Base-by-base conservation (phyloP, 2,329 filamentous ascomycete genomes). In the Zymoseptoria pseudotritici region DNA sequence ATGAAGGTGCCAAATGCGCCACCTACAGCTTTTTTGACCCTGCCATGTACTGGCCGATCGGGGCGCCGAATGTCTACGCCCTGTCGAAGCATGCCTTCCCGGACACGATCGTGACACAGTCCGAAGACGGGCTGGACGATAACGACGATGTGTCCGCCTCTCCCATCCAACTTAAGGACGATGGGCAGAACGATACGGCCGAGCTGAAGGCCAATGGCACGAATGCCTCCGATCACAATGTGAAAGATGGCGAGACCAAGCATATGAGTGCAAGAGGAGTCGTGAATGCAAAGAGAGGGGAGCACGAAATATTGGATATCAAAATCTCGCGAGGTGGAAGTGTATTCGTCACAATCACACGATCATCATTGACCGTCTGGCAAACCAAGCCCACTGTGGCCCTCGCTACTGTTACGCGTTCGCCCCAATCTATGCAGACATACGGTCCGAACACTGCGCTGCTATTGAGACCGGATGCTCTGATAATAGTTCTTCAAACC, bases 371-470 rank as follows among this genome's bases (percentile, higher is more conserved):
- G 73, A 91, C 89, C n/a, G 82, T 99, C 66, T 99, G 94, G 94
- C 94, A 99, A 77, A 93, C 90, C 58, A 74, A 96, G 89, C 94
- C 94, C 54, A 92, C 91, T 57, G 91, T 92, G 22, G 85, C 97
- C 29, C 83, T 97, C 57, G 91, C 91, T 61, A 85, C 91, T 24
- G 86, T 97, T 54, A 82, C 91, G 61, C 89, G 94, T 65, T 97
- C 94, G 54, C 78, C 83, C 56, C 81, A 85, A 42, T 99, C 94
- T 0, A 76, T 97, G 53, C 80, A 84, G 61, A 87, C 86, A 1
- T 97, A 97, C 72, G 94, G 94, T 49, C 82, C 85, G 46, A 97
- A 97, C 73, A 83, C 89, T 58, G 86, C 90, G 66, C 83, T 99
- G 51, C 81, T 96, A 10, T 83, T 99, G 61, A 88, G 92, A 57